Evolutionary conservation across 441 rosid genomes (phyloP).

Genomic region (Pelargonium cotyledonis): DNA sequence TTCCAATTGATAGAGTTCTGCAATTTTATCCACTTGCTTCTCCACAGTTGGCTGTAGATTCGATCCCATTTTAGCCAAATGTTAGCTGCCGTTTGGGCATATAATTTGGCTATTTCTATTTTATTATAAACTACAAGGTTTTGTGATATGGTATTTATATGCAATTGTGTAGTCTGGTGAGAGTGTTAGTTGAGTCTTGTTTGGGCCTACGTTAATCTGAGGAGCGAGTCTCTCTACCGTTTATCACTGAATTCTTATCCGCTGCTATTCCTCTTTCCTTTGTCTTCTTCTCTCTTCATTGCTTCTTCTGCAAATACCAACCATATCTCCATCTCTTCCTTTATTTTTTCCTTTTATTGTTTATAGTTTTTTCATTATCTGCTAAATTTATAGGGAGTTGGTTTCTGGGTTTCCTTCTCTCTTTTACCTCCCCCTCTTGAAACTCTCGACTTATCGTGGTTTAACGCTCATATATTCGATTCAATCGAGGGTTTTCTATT

Average conservation of each 20-base stretch:
- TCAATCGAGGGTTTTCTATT: slow-evolving; percentile 34
- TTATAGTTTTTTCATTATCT: neutral
- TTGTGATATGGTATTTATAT: neutral
- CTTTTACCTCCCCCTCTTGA: neutral
- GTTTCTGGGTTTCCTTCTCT: slow-evolving; percentile 11
- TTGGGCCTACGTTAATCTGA: slow-evolving; percentile 45
- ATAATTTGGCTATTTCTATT: too few species aligned
- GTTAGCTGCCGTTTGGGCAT: too few species aligned
- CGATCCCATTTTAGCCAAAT: too few species aligned
- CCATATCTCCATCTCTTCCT: slow-evolving; percentile 7
- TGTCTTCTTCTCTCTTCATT: neutral
- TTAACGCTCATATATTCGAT: slow-evolving; percentile 33
- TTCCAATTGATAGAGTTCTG: too few species aligned
- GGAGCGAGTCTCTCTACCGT: slow-evolving; percentile 32
- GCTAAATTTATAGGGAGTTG: neutral
- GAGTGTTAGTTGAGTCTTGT: neutral
- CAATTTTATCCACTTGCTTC: too few species aligned
- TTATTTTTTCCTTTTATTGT: neutral
- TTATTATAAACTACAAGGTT: neutral
- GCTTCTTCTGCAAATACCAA: neutral
- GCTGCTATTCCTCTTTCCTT: neutral
- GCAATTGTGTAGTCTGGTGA: neutral
- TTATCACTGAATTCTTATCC: slow-evolving; percentile 44
- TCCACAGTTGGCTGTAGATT: too few species aligned
- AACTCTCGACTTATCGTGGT: slow-evolving; percentile 42